Conservation (phyloP, 2,329 filamentous ascomycete genomes). For the Phoma sp. region DNA sequence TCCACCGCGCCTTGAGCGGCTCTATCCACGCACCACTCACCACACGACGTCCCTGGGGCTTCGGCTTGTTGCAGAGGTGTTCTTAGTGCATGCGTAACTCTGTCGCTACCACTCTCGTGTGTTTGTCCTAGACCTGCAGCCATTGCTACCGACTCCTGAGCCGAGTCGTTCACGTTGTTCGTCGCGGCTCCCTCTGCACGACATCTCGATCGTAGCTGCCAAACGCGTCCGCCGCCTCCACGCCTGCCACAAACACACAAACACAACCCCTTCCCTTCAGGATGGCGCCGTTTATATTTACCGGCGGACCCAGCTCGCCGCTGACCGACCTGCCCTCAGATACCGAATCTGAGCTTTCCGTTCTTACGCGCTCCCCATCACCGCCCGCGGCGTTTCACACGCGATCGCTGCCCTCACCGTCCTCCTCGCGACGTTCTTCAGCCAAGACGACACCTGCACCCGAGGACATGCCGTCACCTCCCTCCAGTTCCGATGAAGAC, state of each 20-base stretch:
- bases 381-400: slow-evolving; percentile 39
- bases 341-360: slow-evolving; percentile 41
- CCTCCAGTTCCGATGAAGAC: slow-evolving; percentile 63
- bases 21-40: slow-evolving; percentile 1
- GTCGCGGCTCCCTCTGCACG: slow-evolving; percentile 18
- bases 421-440: slow-evolving; percentile 55
- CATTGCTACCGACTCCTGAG: slow-evolving; percentile 15
- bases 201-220: slow-evolving; percentile 21
- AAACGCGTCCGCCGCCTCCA: slow-evolving; percentile 11
- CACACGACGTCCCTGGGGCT: background rate
- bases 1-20: slow-evolving; percentile 12
- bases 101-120: slow-evolving; percentile 1
- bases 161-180: slow-evolving; percentile 15
- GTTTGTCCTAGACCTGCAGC: slow-evolving; percentile 5
- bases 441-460: slow-evolving; percentile 54
- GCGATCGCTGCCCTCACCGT: slow-evolving; percentile 46
- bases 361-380: slow-evolving; percentile 39
- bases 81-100: slow-evolving; percentile 2
- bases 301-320: slow-evolving; percentile 44
- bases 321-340: slow-evolving; percentile 49
- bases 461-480: slow-evolving; percentile 52
- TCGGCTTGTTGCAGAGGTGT: background rate
- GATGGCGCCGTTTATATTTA: slow-evolving; percentile 34
- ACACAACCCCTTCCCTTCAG: slow-evolving; percentile 21
- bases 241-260: slow-evolving; percentile 13